Base-by-base conservation (phyloP, 495 filamentous ascomycete genomes). In the Lophiostoma macrostomum region DNA sequence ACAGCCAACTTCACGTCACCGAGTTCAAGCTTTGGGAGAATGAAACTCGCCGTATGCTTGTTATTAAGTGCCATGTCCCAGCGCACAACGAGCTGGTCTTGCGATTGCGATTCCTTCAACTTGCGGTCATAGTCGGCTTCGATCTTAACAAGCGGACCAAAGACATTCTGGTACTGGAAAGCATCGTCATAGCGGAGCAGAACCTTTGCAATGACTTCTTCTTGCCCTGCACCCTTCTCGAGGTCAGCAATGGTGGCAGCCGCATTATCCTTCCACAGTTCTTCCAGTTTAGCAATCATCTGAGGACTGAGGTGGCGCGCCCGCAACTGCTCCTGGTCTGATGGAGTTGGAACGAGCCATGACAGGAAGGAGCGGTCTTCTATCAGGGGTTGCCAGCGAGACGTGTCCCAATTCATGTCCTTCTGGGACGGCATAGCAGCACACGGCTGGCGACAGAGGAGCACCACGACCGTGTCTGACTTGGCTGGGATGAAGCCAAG, bases 121-220 rank as follows among this genome's bases (percentile, higher is more conserved):
- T 99, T 97, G 60, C 91, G 88, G 69, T 99, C 93, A 64, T 99
- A 99, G 69, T 99, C 93, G n/a, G 93, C 95, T 68, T 99, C 93
- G 67, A 99, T 97, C 71, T 99, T 99, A 53, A 99, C 93, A 4
- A 99, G 78, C 1, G 93, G 93, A 0, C 93, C 93, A 64, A 99
- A 99, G 19, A 97, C 91, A 60, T 99, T 99, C 69, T 99, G 93
- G 63, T 99, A 99, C 57, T 99, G 93, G 69, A 88, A 99, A 1
- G 93, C 90, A 70, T 97, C 94, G 48, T 97, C 93, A 60, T 99
- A 99, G 44, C 90, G 90, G 19, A 97, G 75, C 7, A 96, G 78
- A 25, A 99, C 93, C 13, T 90, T 89, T 5, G 89, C 86, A 24
- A 94, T 94, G 37, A 96, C 93, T 62, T 99, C 94, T 66, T 97